Conservation (phyloP, 768 basidiomycete genomes). For the Tulasnella sp. region DNA sequence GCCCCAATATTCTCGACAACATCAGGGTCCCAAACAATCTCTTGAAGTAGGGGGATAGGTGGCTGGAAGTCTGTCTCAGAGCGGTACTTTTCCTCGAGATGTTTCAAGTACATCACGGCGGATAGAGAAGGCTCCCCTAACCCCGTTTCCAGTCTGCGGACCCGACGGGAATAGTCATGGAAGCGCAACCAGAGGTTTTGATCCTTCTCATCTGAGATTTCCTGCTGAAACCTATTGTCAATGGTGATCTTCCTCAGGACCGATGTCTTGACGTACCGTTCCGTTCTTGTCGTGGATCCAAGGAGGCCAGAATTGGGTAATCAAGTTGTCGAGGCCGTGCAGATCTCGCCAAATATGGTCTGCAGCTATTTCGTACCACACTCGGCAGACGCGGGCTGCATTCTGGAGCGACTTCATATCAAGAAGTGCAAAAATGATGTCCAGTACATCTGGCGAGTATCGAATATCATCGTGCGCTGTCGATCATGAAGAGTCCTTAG, state of each 20-base stretch:
- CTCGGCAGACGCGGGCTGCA: background rate
- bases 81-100: background rate
- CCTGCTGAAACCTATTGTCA: background rate
- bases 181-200: background rate
- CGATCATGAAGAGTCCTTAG: background rate
- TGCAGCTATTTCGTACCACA: background rate
- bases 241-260: background rate
- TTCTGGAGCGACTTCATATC: background rate
- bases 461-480: background rate
- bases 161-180: background rate
- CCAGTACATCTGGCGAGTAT: background rate
- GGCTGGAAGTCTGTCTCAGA: background rate
- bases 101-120: background rate
- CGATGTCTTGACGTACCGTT: background rate
- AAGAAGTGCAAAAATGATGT: background rate
- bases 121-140: background rate
- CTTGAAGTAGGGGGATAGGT: background rate
- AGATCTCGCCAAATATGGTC: background rate
- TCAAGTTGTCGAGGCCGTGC: background rate
- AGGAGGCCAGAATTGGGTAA: background rate
- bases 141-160: background rate
- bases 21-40: background rate
- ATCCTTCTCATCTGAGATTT: background rate
- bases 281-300: background rate
- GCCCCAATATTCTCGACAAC: background rate